A percentile compares a stretch with the other conserved stretches of the same genome.
Conservation (phyloP, 305 asterid genomes). For the Fraxinus baroniana region DNA sequence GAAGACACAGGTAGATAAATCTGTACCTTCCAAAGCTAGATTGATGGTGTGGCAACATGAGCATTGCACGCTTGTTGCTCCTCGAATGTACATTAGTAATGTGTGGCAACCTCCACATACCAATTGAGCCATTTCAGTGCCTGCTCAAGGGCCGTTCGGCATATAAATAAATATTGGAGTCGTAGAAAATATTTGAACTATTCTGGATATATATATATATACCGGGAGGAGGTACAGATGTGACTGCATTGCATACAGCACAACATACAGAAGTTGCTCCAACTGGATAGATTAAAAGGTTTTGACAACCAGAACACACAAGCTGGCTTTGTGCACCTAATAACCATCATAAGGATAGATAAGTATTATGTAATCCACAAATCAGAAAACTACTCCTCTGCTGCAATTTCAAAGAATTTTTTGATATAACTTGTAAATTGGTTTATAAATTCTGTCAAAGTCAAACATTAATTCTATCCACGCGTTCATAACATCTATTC, state of each 20-base stretch:
- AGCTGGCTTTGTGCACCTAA: conserved; percentile 57
- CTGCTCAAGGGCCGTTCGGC: conserved; percentile 21
- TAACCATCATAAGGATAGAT: neutral
- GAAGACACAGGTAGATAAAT: neutral
- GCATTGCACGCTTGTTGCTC: conserved; percentile 57
- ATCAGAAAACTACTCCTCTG: neutral
- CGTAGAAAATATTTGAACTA: neutral
- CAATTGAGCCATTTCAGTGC: conserved; percentile 62
- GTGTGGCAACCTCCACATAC: conserved; percentile 61
- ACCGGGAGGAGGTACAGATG: conserved; percentile 57
- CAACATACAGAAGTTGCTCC: conserved; percentile 63
- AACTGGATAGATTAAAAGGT: conserved; percentile 47
- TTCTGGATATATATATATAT: neutral
- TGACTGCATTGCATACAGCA: conserved; percentile 55
- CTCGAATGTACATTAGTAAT: conserved; percentile 53
- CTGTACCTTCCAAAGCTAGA: conserved; percentile 50
- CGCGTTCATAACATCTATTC: neutral
- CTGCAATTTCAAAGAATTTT: neutral
- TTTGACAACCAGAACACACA: conserved; percentile 58
- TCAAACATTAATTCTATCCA: neutral
- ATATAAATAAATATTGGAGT: neutral
- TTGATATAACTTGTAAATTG: neutral
- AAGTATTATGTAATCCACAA: neutral
- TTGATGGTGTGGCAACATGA: conserved; percentile 61
- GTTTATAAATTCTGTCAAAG: neutral